Evolutionary conservation across 1,284 basidiomycete genomes (phyloP).

Genomic region (Leccinum solheimii): DNA sequence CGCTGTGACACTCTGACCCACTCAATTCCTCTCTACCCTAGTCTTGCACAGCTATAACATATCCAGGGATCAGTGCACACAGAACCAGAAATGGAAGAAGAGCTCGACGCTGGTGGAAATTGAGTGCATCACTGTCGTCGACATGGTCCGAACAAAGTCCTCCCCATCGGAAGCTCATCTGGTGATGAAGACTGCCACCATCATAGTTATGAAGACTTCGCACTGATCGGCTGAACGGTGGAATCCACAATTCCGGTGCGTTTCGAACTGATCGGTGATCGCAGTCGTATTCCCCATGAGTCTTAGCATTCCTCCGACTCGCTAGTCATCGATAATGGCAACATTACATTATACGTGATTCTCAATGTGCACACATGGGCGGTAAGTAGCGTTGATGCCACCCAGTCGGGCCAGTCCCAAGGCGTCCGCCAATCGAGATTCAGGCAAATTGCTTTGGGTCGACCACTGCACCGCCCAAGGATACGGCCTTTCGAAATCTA

Average conservation of each 20-base stretch:
- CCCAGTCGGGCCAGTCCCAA: neutral
- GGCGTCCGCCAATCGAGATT: neutral
- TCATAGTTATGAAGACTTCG: neutral
- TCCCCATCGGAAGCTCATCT: neutral
- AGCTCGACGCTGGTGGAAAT: neutral
- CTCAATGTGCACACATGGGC: neutral
- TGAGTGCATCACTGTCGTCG: neutral
- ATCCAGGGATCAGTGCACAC: neutral
- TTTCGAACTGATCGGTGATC: neutral
- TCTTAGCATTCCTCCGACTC: neutral
- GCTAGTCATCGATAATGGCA: neutral
- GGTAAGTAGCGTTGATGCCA: neutral
- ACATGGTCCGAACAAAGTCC: neutral
- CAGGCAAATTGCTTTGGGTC: neutral
- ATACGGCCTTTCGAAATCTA: neutral
- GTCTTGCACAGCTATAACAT: neutral
- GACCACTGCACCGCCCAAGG: neutral
- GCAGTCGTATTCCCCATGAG: neutral
- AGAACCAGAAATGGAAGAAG: neutral
- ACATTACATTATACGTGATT: neutral
- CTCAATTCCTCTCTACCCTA: neutral
- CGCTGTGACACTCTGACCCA: too few relatives aligned
- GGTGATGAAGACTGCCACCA: neutral
- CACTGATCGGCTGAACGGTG: neutral
- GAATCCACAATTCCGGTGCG: neutral